A percentile compares a stretch with the other conserved stretches of the same genome.
Evolutionary conservation across 2,329 filamentous ascomycete species (phyloP).

Genomic region (Monilinia fructicola): DNA sequence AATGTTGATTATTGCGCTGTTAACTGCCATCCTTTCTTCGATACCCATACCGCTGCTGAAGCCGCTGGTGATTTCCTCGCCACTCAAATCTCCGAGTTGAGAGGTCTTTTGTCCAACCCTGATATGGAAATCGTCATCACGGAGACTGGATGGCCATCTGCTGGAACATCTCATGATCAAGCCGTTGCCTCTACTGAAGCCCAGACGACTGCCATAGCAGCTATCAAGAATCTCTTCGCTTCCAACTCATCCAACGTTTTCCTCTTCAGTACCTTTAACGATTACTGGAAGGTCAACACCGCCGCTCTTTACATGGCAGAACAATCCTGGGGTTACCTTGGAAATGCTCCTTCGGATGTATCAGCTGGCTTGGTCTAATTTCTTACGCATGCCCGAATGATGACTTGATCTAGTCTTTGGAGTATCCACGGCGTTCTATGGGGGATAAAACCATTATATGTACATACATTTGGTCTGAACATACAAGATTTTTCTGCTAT

Average conservation of each 20-base stretch:
- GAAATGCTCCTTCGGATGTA: constrained; percentile 33
- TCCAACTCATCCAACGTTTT: constrained; percentile 55
- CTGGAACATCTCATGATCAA: constrained; percentile 62
- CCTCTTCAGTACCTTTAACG: constrained; percentile 78
- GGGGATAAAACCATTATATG: constrained; percentile 13
- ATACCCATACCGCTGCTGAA: constrained; percentile 57
- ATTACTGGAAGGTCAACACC: constrained; percentile 71
- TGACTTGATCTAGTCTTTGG: constrained; percentile 7
- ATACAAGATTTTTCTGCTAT: constrained; percentile 14
- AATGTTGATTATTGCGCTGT: constrained; percentile 70
- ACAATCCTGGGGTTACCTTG: constrained; percentile 71
- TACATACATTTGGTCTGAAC: constrained; percentile 20
- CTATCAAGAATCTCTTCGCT: constrained; percentile 61
- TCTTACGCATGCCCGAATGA: constrained; percentile 1
- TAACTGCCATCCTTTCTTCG: constrained; percentile 85
- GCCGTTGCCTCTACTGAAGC: constrained; percentile 69
- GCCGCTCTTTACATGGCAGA: constrained; percentile 67
- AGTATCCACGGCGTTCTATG: constrained; percentile 16
- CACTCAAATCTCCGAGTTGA: constrained; percentile 51
- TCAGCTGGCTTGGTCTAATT: constrained; percentile 24
- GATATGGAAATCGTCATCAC: constrained; percentile 69
- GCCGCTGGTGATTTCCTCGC: constrained; percentile 67
- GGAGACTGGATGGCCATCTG: constrained; percentile 81
- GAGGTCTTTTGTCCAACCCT: constrained; percentile 44
- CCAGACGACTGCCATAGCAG: constrained; percentile 64